Evolutionary conservation across 345 rosid genomes (phyloP).

Genomic region (Brassica juncea): DNA sequence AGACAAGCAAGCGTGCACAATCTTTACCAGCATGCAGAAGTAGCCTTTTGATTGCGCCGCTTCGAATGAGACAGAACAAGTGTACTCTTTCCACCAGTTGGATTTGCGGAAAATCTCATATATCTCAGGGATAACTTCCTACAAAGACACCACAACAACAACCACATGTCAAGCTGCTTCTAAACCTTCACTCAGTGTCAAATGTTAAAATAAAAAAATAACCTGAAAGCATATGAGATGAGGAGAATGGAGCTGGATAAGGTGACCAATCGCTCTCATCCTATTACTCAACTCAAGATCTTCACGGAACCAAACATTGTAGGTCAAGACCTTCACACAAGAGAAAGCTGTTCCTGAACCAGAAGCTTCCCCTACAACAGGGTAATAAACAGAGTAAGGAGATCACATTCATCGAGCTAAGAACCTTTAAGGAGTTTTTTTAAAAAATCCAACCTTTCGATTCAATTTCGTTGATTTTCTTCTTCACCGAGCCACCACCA

Average conservation of each 20-base stretch:
- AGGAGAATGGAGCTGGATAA: constrained; percentile 79
- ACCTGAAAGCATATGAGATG: constrained; percentile 95
- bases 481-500: constrained; percentile 40
- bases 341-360: constrained; percentile 37
- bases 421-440: not conserved
- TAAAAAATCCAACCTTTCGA: constrained; percentile 41
- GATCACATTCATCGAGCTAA: not conserved
- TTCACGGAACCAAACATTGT: constrained; percentile 97
- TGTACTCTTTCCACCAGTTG: constrained; percentile 86
- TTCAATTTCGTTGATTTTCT: constrained; percentile 28
- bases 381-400: constrained; percentile 2
- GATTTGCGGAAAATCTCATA: constrained; percentile 59
- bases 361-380: constrained; percentile 42
- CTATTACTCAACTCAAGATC: constrained; percentile 76
- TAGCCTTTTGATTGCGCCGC: constrained; percentile 53
- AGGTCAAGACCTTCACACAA: constrained; percentile 76
- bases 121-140: constrained; percentile 89
- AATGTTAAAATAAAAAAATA: not conserved
- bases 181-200: not conserved
- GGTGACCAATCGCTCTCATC: constrained; percentile 82
- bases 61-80: constrained; percentile 60
- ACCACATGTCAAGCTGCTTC: not conserved
- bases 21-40: constrained; percentile 72
- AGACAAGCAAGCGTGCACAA: too few relatives aligned
- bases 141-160: constrained; percentile 23